phyloP scores from a whole-genome alignment of 2,329 filamentous ascomycete genomes.

The Aureobasidium mangrovei region DNA sequence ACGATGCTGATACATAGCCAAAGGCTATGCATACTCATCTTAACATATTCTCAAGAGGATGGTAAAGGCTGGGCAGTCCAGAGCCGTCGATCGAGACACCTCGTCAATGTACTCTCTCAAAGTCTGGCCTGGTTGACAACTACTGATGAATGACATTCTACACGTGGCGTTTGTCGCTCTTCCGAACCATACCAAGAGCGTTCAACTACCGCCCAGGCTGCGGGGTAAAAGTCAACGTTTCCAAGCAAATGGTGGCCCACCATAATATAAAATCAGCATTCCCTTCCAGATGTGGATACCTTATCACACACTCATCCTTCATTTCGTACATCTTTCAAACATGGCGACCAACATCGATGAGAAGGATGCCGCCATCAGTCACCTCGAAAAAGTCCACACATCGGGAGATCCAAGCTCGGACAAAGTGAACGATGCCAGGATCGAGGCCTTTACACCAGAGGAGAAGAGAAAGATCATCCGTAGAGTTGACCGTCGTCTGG shows the following conservation, averaged over 20 bases:
- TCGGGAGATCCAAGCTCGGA: neutral
- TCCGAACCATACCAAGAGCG: neutral
- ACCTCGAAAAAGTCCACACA: conserved; percentile 7
- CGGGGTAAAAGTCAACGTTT: conserved; percentile 5
- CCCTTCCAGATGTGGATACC: neutral
- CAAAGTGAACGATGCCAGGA: conserved; percentile 21
- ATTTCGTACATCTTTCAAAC: neutral
- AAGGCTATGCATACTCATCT: too few species aligned
- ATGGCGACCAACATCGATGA: neutral
- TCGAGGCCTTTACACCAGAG: conserved; percentile 42
- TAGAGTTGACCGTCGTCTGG: conserved; percentile 54
- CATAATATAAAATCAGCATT: neutral
- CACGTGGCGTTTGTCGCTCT: conserved; percentile 12
- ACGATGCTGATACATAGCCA: too few species aligned
- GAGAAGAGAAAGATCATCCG: conserved; percentile 62
- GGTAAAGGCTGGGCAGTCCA: neutral
- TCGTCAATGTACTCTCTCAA: neutral
- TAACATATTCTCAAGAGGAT: too few species aligned
- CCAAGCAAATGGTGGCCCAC: neutral
- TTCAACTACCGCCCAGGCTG: neutral
- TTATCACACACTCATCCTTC: neutral
- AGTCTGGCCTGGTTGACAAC: neutral
- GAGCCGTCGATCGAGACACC: neutral
- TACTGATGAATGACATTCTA: neutral
- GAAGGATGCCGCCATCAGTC: neutral